Evolutionary conservation across 371 early-diverging fungal species (phyloP).

Genomic region (Chytridiales sp.): DNA sequence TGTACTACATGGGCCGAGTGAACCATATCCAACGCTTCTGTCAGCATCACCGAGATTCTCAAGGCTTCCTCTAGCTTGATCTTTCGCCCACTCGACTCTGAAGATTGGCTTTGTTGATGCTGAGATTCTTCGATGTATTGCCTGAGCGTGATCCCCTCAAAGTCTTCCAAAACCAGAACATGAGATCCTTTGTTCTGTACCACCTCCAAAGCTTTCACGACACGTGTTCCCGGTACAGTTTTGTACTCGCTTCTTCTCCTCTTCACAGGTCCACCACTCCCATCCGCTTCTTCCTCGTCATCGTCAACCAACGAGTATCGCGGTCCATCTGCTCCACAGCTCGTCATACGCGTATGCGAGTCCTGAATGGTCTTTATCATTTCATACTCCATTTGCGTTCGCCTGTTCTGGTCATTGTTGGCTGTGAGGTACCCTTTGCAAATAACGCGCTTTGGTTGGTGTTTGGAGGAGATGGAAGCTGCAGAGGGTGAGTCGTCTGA

Average conservation of each 20-base stretch:
- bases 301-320: no score
- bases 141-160: slow-evolving; percentile 34
- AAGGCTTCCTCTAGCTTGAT: slow-evolving; percentile 33
- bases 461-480: no score
- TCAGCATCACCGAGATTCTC: slow-evolving; percentile 32
- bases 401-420: slow-evolving; percentile 27
- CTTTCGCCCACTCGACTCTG: slow-evolving; percentile 4
- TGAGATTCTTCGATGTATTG: slow-evolving; percentile 13
- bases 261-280: no score
- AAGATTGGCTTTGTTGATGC: background rate
- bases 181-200: slow-evolving; percentile 27
- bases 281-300: no score
- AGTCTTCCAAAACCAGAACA: slow-evolving; percentile 38
- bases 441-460: slow-evolving; percentile 20
- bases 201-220: slow-evolving; percentile 33
- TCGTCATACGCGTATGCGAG: no score
- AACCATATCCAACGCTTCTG: slow-evolving; percentile 39
- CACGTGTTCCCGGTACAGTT: slow-evolving; percentile 12
- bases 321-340: no score
- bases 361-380: slow-evolving; percentile 23
- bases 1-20: slow-evolving; percentile 41
- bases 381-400: slow-evolving; percentile 25
- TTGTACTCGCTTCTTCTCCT: background rate
- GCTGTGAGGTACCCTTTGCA: slow-evolving; percentile 23
- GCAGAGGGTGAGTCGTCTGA: no score